Base-by-base conservation (phyloP, 768 basidiomycete species). In the Leucocoprinus birnbaumii region DNA sequence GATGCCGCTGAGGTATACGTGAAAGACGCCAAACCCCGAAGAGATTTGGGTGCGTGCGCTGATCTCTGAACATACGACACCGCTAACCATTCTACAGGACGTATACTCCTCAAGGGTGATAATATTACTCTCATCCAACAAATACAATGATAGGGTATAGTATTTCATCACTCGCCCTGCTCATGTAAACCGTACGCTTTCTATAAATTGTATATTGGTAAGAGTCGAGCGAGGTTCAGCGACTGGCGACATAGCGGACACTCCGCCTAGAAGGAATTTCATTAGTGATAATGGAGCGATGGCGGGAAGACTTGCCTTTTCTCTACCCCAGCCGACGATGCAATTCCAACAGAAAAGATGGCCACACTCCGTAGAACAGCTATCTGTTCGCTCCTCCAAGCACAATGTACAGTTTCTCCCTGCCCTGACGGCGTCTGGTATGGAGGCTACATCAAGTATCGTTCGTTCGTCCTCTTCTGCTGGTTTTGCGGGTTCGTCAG, bases 51-150 rank as follows among this genome's bases (percentile, higher is more conserved):
- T 94, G 60, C 53, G 83, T 10, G 27, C 53, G 41, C 9, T 40
- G 44, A 40, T n/a, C 19, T 49, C 48, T 50, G 56, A 44, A 51
- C 16, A 21, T 13, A 54, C 53, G 22, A 24, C 26, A 62, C 49
- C 22, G 56, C 34, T 41, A 54, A 18, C 52, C 0, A 48, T 26
- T 16, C 35, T 62, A 10, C 63, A 98, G 96, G 96, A 18, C 91
- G 96, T 55, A 92, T 98, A 69, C 78, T 98, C 62, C 78, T 98
- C 60, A 98, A 98, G 73, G 96, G 96, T 56, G 96, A 98, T 68
- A 97, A 95, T 68, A 98, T 98, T 66, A 98, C 96, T n/a, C 83
- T 95, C 51, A 96, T 98, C 67, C 93, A 96, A 67, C 89, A 87
- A 72, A 64, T 61, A 34, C 57, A 59, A 40, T 67, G 49, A 59